Evolutionary conservation across 1,284 basidiomycete species (phyloP), one percentile per base, ranked within the genome.

Genomic region (Melampsora occidentalis): DNA sequence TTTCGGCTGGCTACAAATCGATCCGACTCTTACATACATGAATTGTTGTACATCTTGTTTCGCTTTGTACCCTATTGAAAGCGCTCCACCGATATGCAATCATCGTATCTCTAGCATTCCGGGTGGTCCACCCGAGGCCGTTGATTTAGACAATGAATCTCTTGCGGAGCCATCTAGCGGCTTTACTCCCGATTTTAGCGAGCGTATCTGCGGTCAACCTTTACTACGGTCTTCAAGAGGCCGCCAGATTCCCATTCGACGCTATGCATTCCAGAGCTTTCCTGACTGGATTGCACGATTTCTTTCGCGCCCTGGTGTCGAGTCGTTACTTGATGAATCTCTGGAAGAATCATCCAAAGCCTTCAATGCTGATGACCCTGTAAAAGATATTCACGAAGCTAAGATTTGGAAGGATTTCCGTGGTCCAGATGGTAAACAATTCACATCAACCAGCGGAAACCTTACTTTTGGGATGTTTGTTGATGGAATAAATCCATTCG

Each of bases 401-500:
- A 18, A 28, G 5, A 25, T 63, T 22, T n/a, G 61, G 61, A 63
- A 63, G 31, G n/a, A 22, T 1, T 63, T 63, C 16, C 5, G n/a
- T 6, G 61, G 61, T 2, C 61, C 61, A 2, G 20, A 63, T 63
- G 61, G 61, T 2, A 18, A 25, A 18, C 61, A 25, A 33, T 63
- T 63, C 3, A 63, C 61, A 63, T 25, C 61, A 25, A n/a, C n/a
- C 16, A 18, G n/a, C 9, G 31, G 28, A 63, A 63, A 31, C 31
- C 20, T 63, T 6, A 63, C 28, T 2, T 33, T 63, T 63, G 20
- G n/a, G 2, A 63, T 63, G 10, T 63, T 63, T 25, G 31, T 63
- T 63, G 61, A 63, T 63, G 61, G 22, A 25, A 63, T 63, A 18
- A 63, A 63, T 31, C 61, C 61, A 22, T 63, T 22, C 39, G 61